Conservation (phyloP, 495 filamentous ascomycete species). For the Tetracladium setigerum region DNA sequence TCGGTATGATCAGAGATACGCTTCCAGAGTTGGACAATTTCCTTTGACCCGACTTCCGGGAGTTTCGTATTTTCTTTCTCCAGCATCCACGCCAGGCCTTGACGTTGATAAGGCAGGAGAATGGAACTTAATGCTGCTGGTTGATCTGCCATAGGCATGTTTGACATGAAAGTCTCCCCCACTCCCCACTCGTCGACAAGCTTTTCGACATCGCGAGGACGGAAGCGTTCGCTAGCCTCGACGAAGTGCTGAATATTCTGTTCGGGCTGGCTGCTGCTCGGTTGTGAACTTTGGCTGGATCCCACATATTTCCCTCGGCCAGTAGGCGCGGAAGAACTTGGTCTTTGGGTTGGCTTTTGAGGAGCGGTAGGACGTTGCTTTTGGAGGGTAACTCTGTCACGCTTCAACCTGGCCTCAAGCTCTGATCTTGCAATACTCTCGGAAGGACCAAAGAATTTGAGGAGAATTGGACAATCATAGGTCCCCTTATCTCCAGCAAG, state of each 20-base stretch:
- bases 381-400: slow-evolving; percentile 43
- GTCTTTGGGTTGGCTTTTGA: slow-evolving; percentile 5
- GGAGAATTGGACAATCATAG: slow-evolving; percentile 63
- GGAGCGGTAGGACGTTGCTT: slow-evolving; percentile 35
- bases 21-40: slow-evolving; percentile 80
- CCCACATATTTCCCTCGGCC: slow-evolving; percentile 20
- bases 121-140: slow-evolving; percentile 55
- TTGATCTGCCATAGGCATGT: slow-evolving; percentile 66
- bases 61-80: slow-evolving; percentile 64
- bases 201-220: slow-evolving; percentile 57
- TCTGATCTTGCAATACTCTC: slow-evolving; percentile 39
- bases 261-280: slow-evolving; percentile 30
- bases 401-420: slow-evolving; percentile 54
- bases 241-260: slow-evolving; percentile 53
- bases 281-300: slow-evolving; percentile 29
- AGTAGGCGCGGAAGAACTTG: background rate
- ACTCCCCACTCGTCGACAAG: slow-evolving; percentile 63
- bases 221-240: slow-evolving; percentile 59
- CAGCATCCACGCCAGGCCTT: slow-evolving; percentile 77
- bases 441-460: slow-evolving; percentile 60
- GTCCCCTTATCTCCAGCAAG: slow-evolving; percentile 52
- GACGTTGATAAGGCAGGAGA: slow-evolving; percentile 76
- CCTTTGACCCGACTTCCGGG: slow-evolving; percentile 50
- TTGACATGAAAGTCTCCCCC: slow-evolving; percentile 59
- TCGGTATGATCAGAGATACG: slow-evolving; percentile 31